Evolutionary conservation across 108 stramenopile genomes (phyloP).

Genomic region (Poteriospumella lacustris): DNA sequence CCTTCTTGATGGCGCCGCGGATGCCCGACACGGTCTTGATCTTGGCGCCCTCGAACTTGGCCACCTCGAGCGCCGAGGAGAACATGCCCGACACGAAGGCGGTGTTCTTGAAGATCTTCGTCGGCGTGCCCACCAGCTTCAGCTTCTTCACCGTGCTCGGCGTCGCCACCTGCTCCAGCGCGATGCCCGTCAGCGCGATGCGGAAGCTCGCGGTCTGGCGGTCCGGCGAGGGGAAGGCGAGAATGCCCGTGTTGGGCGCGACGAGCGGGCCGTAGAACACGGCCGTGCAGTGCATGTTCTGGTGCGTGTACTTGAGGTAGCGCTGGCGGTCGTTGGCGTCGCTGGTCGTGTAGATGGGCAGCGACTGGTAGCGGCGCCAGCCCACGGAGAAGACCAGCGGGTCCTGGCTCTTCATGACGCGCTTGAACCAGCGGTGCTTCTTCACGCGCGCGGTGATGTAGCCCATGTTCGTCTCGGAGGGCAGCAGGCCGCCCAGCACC

Average conservation of each 20-base stretch:
- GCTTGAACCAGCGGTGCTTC: slow-evolving; percentile 93
- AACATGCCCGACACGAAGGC: slow-evolving; percentile 91
- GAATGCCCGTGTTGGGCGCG: slow-evolving; percentile 88
- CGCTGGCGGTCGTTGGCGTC: slow-evolving; percentile 33
- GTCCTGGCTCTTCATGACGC: slow-evolving; percentile 76
- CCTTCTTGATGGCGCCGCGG: slow-evolving; percentile 90
- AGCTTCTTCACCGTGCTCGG: slow-evolving; percentile 94
- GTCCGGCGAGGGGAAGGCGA: slow-evolving; percentile 78
- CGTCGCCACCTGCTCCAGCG: slow-evolving; percentile 81
- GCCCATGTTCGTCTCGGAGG: slow-evolving; percentile 78
- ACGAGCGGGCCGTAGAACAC: slow-evolving; percentile 87
- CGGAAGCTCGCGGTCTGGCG: slow-evolving; percentile 76
- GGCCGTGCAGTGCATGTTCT: slow-evolving; percentile 98
- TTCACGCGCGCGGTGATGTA: slow-evolving; percentile 81
- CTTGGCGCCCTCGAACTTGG: slow-evolving; percentile 79
- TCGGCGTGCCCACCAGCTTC: slow-evolving; percentile 92
- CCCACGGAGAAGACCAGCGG: slow-evolving; percentile 89
- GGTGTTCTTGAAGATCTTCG: slow-evolving; percentile 91
- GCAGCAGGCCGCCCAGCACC: slow-evolving; percentile 85
- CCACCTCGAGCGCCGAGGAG: slow-evolving; percentile 92
- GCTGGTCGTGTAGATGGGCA: neutral
- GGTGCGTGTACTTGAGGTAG: slow-evolving; percentile 95
- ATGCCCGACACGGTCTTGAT: slow-evolving; percentile 93
- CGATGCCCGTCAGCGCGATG: slow-evolving; percentile 84
- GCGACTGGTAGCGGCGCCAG: slow-evolving; percentile 70